These are phyloP conservation scores for Cercospora citrullina DNA, from an alignment of 2,329 filamentous ascomycete species.

Conservation along the genomic window DNA sequence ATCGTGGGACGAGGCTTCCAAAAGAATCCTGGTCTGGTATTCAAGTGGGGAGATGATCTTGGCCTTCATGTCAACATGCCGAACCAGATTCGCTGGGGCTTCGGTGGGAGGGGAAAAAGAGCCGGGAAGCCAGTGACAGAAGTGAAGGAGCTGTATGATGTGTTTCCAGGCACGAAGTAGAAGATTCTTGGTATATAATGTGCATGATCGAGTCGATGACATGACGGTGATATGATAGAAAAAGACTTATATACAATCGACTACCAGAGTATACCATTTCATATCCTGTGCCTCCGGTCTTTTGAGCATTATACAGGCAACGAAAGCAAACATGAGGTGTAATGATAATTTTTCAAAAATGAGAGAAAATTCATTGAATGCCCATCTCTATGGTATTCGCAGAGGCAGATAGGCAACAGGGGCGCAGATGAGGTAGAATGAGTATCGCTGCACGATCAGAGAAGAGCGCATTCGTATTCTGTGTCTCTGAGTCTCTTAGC, in stretches of 20 bases:
- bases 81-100: conserved; percentile 67
- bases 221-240: background rate
- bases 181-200: background rate
- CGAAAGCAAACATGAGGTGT: background rate
- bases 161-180: conserved; percentile 6
- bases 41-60: conserved; percentile 70
- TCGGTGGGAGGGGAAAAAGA: conserved; percentile 50
- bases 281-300: background rate
- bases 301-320: background rate
- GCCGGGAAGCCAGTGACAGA: conserved; percentile 29
- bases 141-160: conserved; percentile 13
- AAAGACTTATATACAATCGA: background rate
- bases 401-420: background rate
- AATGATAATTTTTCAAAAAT: background rate
- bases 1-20: conserved; percentile 75
- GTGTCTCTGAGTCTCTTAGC: too few relatives aligned
- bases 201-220: background rate
- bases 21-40: conserved; percentile 55
- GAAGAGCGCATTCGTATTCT: too few relatives aligned
- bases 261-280: background rate
- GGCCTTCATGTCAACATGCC: conserved; percentile 71
- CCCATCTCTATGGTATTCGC: background rate
- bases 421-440: too few relatives aligned
- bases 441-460: too few relatives aligned
- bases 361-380: background rate